phyloP scores from a whole-genome alignment of 2,329 filamentous ascomycete species.

The Lecanicillium sp. region DNA sequence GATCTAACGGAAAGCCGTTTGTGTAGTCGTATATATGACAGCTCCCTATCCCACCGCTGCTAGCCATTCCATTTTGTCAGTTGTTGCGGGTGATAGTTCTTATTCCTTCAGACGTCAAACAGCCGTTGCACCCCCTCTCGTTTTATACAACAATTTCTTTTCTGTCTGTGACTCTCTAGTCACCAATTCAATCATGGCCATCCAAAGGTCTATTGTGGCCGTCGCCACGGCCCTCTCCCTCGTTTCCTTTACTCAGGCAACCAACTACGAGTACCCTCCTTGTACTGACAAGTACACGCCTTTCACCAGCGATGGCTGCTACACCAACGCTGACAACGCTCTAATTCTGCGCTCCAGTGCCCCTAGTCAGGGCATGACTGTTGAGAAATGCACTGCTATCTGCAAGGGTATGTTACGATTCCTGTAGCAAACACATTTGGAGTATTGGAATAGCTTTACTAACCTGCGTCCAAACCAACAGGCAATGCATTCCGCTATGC shows the following conservation, averaged over 20 bases:
- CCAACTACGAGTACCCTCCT: constrained; percentile 34
- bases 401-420: constrained; percentile 39
- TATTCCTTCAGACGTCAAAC: too few relatives aligned
- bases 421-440: too few relatives aligned
- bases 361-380: constrained; percentile 32
- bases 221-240: constrained; percentile 31
- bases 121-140: background rate
- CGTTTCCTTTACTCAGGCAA: constrained; percentile 27
- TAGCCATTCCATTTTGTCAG: background rate
- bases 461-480: constrained; percentile 10
- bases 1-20: too few relatives aligned
- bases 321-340: constrained; percentile 27
- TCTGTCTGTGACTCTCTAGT: constrained; percentile 10
- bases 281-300: constrained; percentile 37
- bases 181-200: constrained; percentile 19
- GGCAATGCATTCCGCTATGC: constrained; percentile 42
- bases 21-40: too few relatives aligned
- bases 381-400: constrained; percentile 36
- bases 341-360: constrained; percentile 34
- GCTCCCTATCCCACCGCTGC: background rate
- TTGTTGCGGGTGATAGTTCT: background rate
- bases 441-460: background rate
- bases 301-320: constrained; percentile 41
- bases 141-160: constrained; percentile 4
- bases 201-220: constrained; percentile 20